Base-by-base conservation (phyloP, 192 early-diverging fungal genomes). In the Dissophora globulifera region DNA sequence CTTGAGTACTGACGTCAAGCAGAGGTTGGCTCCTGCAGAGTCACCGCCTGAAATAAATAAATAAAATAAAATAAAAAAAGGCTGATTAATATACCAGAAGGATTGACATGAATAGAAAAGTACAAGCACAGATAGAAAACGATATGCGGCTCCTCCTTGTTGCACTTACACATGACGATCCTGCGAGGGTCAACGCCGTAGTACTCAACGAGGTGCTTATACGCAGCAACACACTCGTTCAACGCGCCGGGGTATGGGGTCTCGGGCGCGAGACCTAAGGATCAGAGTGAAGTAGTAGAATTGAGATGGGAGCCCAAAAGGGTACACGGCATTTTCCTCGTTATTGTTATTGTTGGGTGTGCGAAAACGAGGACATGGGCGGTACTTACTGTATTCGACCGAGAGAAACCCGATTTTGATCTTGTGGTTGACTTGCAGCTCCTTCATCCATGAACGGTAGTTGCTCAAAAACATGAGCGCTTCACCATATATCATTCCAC, bases 191-290 rank as follows among this genome's bases (percentile, higher is more conserved):
- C 54, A 23, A 80, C 30, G 19, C 70, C 61, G 13, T 55, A 61
- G 23, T 51, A 19, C 25, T 75, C 60, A 29, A 80, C 51, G 30
- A 80, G 53, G 29, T 80, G 50, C 26, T 43, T 67, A 27, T 75
- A 80, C 12, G 79, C 79, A n/a, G 70, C 69, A 23, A 80, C 62
- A 20, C 79, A 80, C 38, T 67, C 70, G 26, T 80, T 63, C 45
- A 67, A 38, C 33, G 79, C 79, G 23, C 54, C 43, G 4, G 79
- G 79, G 38, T 33, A 80, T 7, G 64, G 49, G 1, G 13, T 40
- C 23, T 75, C 70, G 17, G 79, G 79, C 15, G 70, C 56, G 33
- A 80, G 22, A 7, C 41, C 58, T 67, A 69, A 55, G 3, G 20
- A 42, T n/a, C 4, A 31, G 46, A 19, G 22, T n/a, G 12, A 50